These are phyloP conservation scores for Stephanodiscus triporus DNA, from an alignment of 108 stramenopile genomes.

Conservation along the genomic window DNA sequence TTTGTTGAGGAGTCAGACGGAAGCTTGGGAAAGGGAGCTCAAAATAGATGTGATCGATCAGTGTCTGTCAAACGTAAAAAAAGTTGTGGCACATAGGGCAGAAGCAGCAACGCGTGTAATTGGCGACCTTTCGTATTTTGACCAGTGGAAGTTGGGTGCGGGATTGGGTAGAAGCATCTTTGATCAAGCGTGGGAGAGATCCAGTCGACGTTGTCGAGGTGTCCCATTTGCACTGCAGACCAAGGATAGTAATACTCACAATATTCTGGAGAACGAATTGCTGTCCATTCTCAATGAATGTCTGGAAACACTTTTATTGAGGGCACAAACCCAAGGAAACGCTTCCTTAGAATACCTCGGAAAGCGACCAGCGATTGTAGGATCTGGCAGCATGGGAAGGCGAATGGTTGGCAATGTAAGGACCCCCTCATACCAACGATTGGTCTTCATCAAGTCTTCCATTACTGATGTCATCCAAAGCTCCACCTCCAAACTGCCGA, in stretches of 20 bases:
- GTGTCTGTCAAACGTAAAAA: conserved; percentile 32
- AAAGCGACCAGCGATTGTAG: conserved; percentile 60
- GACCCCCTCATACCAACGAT: conserved; percentile 46
- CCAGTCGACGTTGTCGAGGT: conserved; percentile 19
- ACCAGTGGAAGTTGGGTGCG: conserved; percentile 40
- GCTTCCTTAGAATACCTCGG: conserved; percentile 78
- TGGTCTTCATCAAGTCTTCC: conserved; percentile 47
- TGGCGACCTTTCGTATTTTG: conserved; percentile 25
- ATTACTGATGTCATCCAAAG: conserved; percentile 22
- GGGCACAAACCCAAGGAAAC: conserved; percentile 74
- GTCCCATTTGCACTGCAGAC: conserved; percentile 4
- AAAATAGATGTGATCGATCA: conserved; percentile 43
- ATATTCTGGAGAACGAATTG: conserved; percentile 33
- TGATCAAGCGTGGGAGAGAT: conserved; percentile 58
- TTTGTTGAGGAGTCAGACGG: conserved; percentile 64
- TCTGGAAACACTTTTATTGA: conserved; percentile 59
- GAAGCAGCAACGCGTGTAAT: conserved; percentile 17
- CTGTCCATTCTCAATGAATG: conserved; percentile 25
- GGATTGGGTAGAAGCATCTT: conserved; percentile 49
- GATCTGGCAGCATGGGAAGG: conserved; percentile 28
- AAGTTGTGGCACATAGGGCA: conserved; percentile 34
- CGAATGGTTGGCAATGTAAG: conserved; percentile 69
- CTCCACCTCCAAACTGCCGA: conserved; percentile 19
- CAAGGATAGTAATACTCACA: conserved; percentile 12
- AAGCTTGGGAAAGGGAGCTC: conserved; percentile 74